A percentile compares a stretch with the other conserved stretches of the same genome.
Evolutionary conservation across 2,329 filamentous ascomycete genomes (phyloP).

Genomic region (Phialophora tarda): DNA sequence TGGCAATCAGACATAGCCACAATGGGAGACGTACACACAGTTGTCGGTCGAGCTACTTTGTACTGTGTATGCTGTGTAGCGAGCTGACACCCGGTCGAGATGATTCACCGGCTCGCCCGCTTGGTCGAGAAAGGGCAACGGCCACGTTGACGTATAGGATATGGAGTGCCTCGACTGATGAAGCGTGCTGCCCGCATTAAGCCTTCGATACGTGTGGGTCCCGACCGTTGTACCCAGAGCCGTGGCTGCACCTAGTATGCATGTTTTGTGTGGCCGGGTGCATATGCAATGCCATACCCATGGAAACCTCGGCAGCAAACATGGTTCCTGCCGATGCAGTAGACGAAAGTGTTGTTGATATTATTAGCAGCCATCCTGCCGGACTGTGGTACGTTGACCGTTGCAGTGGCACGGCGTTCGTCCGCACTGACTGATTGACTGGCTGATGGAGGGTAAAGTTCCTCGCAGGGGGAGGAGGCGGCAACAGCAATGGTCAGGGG

Average conservation of each 20-base stretch:
- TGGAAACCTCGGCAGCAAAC: not conserved
- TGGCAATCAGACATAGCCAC: not conserved
- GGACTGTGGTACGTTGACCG: not conserved
- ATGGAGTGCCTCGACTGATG: not conserved
- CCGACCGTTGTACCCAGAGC: not conserved
- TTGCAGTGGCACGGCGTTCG: conserved; percentile 1
- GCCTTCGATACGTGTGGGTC: not conserved
- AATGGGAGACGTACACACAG: not conserved
- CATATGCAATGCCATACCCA: not conserved
- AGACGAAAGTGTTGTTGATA: not conserved
- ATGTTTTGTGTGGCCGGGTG: not conserved
- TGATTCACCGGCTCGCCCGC: not conserved
- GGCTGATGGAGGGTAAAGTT: not conserved
- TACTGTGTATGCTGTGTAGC: not conserved
- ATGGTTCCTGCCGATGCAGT: not conserved
- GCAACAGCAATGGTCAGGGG: not conserved
- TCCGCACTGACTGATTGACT: not conserved
- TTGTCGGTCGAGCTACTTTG: not conserved
- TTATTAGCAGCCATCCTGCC: not conserved
- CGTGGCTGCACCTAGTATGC: not conserved
- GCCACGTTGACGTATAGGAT: not conserved
- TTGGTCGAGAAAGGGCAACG: not conserved
- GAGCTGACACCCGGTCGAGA: not conserved
- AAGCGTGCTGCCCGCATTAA: not conserved
- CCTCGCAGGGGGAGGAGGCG: not conserved